Percentiles rank a stretch among this genome's conserved stretches.
Evolutionary conservation across 352 stramenopile genomes (phyloP).

Genomic region (Phytophthora foliorum): DNA sequence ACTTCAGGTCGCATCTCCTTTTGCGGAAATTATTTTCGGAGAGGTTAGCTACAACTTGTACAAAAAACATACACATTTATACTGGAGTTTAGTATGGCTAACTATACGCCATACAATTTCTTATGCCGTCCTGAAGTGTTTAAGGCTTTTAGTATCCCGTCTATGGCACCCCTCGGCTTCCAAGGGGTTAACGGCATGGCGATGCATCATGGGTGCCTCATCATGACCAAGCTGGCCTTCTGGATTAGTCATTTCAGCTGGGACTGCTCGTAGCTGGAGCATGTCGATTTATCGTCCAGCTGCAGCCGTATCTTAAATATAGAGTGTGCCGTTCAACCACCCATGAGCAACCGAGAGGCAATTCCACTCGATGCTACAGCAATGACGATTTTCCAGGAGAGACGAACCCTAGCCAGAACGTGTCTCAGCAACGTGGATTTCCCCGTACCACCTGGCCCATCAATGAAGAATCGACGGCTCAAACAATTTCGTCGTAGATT

Average conservation of each 20-base stretch:
- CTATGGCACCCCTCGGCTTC: slow-evolving; percentile 16
- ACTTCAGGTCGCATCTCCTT: not conserved
- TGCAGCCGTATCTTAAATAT: too few relatives aligned
- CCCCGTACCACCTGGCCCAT: slow-evolving; percentile 42
- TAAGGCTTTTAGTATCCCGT: slow-evolving; percentile 17
- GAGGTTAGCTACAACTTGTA: slow-evolving; percentile 8
- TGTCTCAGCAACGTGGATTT: slow-evolving; percentile 43
- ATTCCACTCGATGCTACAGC: slow-evolving; percentile 45
- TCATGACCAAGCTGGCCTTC: too few relatives aligned
- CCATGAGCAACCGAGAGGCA: slow-evolving; percentile 35
- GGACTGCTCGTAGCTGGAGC: too few relatives aligned
- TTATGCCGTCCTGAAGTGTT: slow-evolving; percentile 18
- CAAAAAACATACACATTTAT: slow-evolving; percentile 4
- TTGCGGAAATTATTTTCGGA: slow-evolving; percentile 12
- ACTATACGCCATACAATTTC: slow-evolving; percentile 8
- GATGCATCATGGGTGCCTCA: too few relatives aligned
- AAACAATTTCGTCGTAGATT: too few relatives aligned
- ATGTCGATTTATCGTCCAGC: too few relatives aligned
- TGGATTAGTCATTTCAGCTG: too few relatives aligned
- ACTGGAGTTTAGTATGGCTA: slow-evolving; percentile 3
- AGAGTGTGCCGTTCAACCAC: slow-evolving; percentile 42
- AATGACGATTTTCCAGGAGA: slow-evolving; percentile 28
- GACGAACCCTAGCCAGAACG: slow-evolving; percentile 33
- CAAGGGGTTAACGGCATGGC: slow-evolving; percentile 15
- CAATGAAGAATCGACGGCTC: slow-evolving; percentile 50